Evolutionary conservation across 345 rosid species (phyloP).

Genomic region (Syzygium grande): DNA sequence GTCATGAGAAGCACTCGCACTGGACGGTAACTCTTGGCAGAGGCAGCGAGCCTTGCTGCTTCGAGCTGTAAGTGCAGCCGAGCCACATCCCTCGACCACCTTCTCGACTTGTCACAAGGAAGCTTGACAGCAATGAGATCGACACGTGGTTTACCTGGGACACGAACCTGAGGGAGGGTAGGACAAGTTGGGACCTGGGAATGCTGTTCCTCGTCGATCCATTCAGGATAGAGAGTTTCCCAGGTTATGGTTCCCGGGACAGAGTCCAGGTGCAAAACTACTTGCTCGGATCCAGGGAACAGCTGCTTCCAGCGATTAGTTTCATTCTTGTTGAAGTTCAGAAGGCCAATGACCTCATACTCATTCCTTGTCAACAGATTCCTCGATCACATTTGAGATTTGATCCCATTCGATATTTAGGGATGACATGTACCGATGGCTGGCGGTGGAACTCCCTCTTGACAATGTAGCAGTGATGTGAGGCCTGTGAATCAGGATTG

Average conservation of each 20-base stretch:
- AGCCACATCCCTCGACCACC: conserved; percentile 3
- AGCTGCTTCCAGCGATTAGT: conserved; percentile 45
- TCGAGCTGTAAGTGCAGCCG: conserved; percentile 6
- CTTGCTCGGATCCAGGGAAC: conserved; percentile 47
- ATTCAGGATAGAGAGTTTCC: conserved; percentile 83
- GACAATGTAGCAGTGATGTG: neutral
- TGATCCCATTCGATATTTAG: conserved; percentile 2
- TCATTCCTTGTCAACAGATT: neutral
- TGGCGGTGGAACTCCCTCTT: neutral
- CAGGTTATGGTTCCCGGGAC: conserved; percentile 41
- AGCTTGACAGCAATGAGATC: neutral
- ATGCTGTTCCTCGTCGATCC: conserved; percentile 80
- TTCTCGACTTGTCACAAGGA: neutral
- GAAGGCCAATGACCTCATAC: conserved; percentile 30
- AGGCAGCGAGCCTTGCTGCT: conserved; percentile 2
- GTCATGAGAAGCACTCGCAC: conserved; percentile 1
- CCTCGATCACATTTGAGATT: neutral
- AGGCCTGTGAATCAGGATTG: neutral
- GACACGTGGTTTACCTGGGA: neutral
- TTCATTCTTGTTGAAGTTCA: conserved; percentile 63
- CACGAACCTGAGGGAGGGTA: neutral
- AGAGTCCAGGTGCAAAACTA: conserved; percentile 39
- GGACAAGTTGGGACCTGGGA: neutral
- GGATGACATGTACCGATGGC: neutral
- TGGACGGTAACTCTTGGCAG: neutral